A percentile compares a stretch with the other conserved stretches of the same genome.
Evolutionary conservation across 2,329 filamentous ascomycete genomes (phyloP).

Genomic region (Triangularia setosa): DNA sequence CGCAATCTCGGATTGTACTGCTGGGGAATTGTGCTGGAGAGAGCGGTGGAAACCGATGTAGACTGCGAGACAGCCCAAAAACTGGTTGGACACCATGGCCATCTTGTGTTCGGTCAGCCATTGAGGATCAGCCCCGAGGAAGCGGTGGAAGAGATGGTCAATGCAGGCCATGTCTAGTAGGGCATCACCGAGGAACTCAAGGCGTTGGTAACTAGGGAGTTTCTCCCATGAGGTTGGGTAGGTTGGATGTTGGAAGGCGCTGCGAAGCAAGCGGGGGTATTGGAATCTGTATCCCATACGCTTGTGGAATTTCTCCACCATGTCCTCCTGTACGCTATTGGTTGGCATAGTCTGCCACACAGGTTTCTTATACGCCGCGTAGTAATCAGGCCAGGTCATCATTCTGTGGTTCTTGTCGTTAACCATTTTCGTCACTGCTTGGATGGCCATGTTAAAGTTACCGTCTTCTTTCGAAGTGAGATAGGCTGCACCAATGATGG

Average conservation of each 20-base stretch:
- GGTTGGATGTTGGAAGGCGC: slow-evolving; percentile 85
- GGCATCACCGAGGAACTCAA: slow-evolving; percentile 89
- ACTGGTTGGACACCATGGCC: slow-evolving; percentile 98
- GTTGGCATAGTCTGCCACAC: slow-evolving; percentile 61
- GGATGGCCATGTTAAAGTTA: slow-evolving; percentile 55
- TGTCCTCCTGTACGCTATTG: slow-evolving; percentile 64
- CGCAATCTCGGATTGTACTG: slow-evolving; percentile 43
- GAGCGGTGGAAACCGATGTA: slow-evolving; percentile 73
- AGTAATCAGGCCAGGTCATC: slow-evolving; percentile 69
- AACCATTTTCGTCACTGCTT: slow-evolving; percentile 66
- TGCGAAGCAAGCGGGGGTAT: slow-evolving; percentile 71
- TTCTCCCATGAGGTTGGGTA: slow-evolving; percentile 69
- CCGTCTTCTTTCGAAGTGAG: slow-evolving; percentile 42
- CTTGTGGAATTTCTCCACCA: slow-evolving; percentile 60
- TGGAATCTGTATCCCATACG: slow-evolving; percentile 62
- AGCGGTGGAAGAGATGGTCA: slow-evolving; percentile 72
- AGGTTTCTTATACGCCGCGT: slow-evolving; percentile 62
- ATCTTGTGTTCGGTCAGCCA: slow-evolving; percentile 99
- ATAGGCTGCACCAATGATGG: slow-evolving; percentile 83
- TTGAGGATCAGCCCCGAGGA: slow-evolving; percentile 79
- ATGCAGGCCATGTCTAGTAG: slow-evolving; percentile 83
- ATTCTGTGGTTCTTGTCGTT: slow-evolving; percentile 66
- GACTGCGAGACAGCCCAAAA: slow-evolving; percentile 78
- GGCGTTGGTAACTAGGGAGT: slow-evolving; percentile 83
- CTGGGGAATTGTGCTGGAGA: slow-evolving; percentile 53